Evolutionary conservation across 2,329 filamentous ascomycete genomes (phyloP).

Genomic region (Fusarium bactridioides): DNA sequence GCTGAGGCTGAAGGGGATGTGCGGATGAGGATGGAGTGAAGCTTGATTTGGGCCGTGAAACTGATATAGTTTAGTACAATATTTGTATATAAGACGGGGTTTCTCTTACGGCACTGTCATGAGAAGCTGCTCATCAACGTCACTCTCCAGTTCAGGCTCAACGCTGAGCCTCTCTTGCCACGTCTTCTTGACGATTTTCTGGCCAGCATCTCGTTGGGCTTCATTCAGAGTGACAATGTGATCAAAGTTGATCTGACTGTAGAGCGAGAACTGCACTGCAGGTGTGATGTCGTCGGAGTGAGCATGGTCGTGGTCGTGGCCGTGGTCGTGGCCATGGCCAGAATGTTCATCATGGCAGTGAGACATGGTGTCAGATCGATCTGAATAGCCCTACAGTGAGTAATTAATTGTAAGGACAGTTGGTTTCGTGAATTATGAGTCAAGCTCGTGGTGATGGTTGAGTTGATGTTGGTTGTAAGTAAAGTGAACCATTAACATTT

Average conservation of each 20-base stretch:
- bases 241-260: slow-evolving; percentile 91
- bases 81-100: neutral
- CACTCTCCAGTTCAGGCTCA: slow-evolving; percentile 81
- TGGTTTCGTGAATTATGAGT: neutral
- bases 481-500: slow-evolving; percentile 9
- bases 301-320: slow-evolving; percentile 71
- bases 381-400: neutral
- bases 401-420: neutral
- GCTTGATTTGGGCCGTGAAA: slow-evolving; percentile 92
- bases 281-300: slow-evolving; percentile 93
- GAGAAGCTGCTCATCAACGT: slow-evolving; percentile 91
- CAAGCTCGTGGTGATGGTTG: neutral
- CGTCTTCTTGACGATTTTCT: slow-evolving; percentile 84
- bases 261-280: slow-evolving; percentile 88
- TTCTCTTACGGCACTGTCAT: slow-evolving; percentile 83
- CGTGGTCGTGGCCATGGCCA: slow-evolving; percentile 62
- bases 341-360: slow-evolving; percentile 62
- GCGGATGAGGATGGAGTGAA: slow-evolving; percentile 88
- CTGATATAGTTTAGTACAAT: slow-evolving; percentile 52
- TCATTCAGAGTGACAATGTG: slow-evolving; percentile 88
- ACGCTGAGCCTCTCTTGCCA: slow-evolving; percentile 81
- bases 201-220: slow-evolving; percentile 70
- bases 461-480: slow-evolving; percentile 33
- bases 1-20: slow-evolving; percentile 75
- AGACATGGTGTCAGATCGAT: slow-evolving; percentile 43